Evolutionary conservation across 306 rosid genomes (phyloP).

Genomic region (Quercus suber): DNA sequence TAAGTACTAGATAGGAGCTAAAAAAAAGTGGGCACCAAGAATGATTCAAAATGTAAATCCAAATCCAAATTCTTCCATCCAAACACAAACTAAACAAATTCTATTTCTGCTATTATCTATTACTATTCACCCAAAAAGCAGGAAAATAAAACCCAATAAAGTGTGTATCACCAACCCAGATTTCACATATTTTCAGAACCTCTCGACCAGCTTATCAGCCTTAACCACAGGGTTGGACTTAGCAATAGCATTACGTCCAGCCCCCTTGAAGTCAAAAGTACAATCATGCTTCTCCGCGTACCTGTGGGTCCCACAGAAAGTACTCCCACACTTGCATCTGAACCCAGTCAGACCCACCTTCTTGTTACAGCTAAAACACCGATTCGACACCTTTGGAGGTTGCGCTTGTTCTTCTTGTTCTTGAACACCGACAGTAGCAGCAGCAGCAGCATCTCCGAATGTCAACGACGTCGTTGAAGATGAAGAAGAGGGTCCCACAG

Average conservation of each 20-base stretch:
- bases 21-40: too few relatives aligned
- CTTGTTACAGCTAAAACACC: slow-evolving; percentile 51
- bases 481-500: background rate
- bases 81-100: too few relatives aligned
- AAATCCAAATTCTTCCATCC: too few relatives aligned
- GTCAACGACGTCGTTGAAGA: background rate
- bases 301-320: slow-evolving; percentile 53
- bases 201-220: slow-evolving; percentile 37
- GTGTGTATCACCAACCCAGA: background rate
- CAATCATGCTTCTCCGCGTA: slow-evolving; percentile 60
- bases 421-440: too few relatives aligned
- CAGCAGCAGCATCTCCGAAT: background rate
- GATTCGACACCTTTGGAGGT: slow-evolving; percentile 21
- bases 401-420: background rate
- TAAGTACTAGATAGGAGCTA: too few relatives aligned
- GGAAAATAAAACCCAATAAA: too few relatives aligned
- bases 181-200: background rate
- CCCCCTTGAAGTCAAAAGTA: slow-evolving; percentile 36
- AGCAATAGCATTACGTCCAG: slow-evolving; percentile 45
- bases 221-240: slow-evolving; percentile 51
- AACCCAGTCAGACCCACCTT: slow-evolving; percentile 56
- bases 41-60: too few relatives aligned
- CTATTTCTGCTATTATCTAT: too few relatives aligned
- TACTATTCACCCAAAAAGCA: background rate
- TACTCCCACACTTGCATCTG: slow-evolving; percentile 53